phyloP scores from a whole-genome alignment of 2,329 filamentous ascomycete species.

The Xylariaceae sp. region DNA sequence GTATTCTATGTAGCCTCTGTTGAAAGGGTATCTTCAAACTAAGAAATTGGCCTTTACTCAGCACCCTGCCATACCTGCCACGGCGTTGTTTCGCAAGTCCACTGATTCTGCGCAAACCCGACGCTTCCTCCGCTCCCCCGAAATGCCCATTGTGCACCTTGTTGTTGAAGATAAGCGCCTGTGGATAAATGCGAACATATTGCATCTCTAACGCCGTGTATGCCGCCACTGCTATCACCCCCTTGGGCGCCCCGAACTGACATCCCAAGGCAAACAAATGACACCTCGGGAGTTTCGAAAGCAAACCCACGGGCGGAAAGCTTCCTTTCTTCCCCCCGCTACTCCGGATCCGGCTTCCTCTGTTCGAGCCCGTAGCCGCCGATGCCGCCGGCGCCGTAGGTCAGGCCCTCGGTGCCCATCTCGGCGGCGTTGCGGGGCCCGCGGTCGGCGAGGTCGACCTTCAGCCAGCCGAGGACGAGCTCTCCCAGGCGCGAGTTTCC shows the following conservation, averaged over 20 bases:
- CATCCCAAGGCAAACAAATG: too few species aligned
- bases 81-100: too few species aligned
- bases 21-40: conserved; percentile 28
- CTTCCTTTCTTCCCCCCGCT: conserved; percentile 2
- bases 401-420: conserved; percentile 54
- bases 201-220: too few species aligned
- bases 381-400: conserved; percentile 47
- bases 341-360: conserved; percentile 18
- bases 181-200: too few species aligned
- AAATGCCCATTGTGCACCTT: too few species aligned
- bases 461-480: conserved; percentile 81
- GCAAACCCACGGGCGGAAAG: conserved; percentile 9
- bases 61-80: too few species aligned
- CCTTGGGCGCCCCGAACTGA: too few species aligned
- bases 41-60: too few species aligned
- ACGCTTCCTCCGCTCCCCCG: too few species aligned
- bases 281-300: conserved; percentile 8
- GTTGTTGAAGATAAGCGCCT: too few species aligned
- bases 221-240: too few species aligned
- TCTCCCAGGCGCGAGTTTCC: conserved; percentile 84
- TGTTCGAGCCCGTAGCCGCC: conserved; percentile 52
- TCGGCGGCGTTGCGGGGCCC: conserved; percentile 62
- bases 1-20: conserved; percentile 21
- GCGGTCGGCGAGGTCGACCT: conserved; percentile 67
- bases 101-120: too few species aligned